A percentile compares a stretch with the other conserved stretches of the same genome.
Conservation (phyloP, 192 early-diverging fungal genomes). For the Coemansia sp. region DNA sequence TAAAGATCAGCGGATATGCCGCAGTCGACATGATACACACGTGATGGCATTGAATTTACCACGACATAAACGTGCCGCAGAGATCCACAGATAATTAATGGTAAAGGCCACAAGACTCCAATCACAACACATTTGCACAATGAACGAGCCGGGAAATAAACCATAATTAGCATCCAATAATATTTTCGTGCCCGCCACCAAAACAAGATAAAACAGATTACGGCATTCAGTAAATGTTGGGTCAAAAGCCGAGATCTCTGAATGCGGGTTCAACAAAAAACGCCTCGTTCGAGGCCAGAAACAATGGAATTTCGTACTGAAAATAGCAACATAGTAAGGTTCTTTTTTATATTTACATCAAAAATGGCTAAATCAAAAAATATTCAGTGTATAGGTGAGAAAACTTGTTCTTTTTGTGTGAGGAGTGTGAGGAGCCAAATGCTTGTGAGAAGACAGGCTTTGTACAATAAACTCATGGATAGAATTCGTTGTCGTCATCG, state of each 20-base stretch:
- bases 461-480: constrained; percentile 13
- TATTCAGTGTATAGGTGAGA: not conserved
- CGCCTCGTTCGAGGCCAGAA: too few relatives aligned
- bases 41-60: not conserved
- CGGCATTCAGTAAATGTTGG: not conserved
- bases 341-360: constrained; percentile 10
- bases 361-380: constrained; percentile 5
- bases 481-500: constrained; percentile 53
- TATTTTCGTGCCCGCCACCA: not conserved
- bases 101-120: not conserved
- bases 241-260: not conserved
- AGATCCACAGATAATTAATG: not conserved
- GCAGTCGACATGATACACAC: not conserved
- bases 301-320: not conserved
- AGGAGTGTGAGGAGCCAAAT: not conserved
- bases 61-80: not conserved
- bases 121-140: not conserved
- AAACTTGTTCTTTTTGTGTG: constrained; percentile 1
- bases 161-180: not conserved
- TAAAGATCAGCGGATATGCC: not conserved
- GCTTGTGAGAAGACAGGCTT: not conserved
- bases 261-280: too few relatives aligned
- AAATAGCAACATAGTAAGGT: constrained; percentile 1
- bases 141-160: not conserved
- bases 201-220: too few relatives aligned